Evolutionary conservation across 2,329 filamentous ascomycete genomes (phyloP), one percentile per base, ranked within the genome.

Genomic region (Macrophomina phaseolina): DNA sequence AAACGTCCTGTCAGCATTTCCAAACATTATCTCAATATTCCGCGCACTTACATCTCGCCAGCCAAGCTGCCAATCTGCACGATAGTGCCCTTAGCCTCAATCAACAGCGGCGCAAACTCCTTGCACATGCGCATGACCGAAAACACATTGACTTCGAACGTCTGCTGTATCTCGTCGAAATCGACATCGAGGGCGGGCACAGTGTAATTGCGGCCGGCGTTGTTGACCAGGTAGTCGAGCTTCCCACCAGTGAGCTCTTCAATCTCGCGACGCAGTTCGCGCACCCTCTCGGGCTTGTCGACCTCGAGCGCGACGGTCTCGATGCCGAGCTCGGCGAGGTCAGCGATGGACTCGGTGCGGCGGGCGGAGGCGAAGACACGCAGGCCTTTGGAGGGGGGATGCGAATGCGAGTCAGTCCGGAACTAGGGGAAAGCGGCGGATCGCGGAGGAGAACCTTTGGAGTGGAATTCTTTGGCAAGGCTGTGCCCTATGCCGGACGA

Each of bases 341-440:
- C 82, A 38, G 79, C 72, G 70, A 88, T 82, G 53, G 80, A 80
- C 18, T 77, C 75, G 46, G 82, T 79, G 65, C 84, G 79, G 71
- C 86, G 82, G 12, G 86, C 86, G 3, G 86, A 88, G 12, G 85
- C 86, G 65, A 89, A 83, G 64, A 89, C 87, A 30, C 83, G 81
- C 67, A 85, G 78, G 61, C 85, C 85, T 76, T 76, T 23, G 30
- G 18, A 12, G 34, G n/a, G 63, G 16, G 51, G 28, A 23, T 1
- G 46, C 16, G 6, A 30, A 28, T 9, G 14, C 32, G 18, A 9
- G 40, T 67, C 48, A 63, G 65, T n/a, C n/a, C 67, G 69, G 32
- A 72, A 58, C 28, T 42, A 38, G 23, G 49, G 48, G 45, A 8
- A 36, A 18, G 30, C 18, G 32, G 34, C 18, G 45, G 49, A 16